Conservation (phyloP, 345 rosid genomes). For the Linum tenue region DNA sequence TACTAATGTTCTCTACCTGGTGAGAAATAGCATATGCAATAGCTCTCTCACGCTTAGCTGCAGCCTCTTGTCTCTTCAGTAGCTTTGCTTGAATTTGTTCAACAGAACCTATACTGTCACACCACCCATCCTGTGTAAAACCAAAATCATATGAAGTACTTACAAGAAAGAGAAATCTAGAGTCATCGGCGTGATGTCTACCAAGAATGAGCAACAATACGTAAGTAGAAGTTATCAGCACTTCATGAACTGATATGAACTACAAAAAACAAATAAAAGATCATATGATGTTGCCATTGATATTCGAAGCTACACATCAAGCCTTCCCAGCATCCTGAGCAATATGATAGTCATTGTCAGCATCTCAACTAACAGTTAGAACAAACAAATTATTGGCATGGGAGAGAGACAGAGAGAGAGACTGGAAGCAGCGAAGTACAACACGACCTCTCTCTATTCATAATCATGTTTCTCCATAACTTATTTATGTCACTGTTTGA, state of each 20-base stretch:
- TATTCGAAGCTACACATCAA: background rate
- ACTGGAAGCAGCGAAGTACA: too few relatives aligned
- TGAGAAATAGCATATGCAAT: constrained; percentile 98
- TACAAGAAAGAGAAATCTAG: constrained; percentile 11
- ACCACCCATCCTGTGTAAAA: constrained; percentile 82
- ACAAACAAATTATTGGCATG: background rate
- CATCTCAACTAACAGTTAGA: background rate
- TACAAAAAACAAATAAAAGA: background rate
- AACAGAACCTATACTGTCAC: constrained; percentile 91
- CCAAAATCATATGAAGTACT: constrained; percentile 9
- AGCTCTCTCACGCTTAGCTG: constrained; percentile 98
- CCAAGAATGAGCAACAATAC: too few relatives aligned
- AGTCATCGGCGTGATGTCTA: background rate
- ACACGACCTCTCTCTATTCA: too few relatives aligned
- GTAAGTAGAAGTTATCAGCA: background rate
- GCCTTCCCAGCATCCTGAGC: background rate
- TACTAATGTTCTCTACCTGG: constrained; percentile 43
- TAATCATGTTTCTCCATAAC: too few relatives aligned
- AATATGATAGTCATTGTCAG: background rate
- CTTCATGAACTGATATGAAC: background rate
- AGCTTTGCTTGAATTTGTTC: constrained; percentile 89
- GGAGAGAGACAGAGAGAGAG: background rate
- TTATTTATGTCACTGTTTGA: too few relatives aligned
- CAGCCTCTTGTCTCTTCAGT: constrained; percentile 94
- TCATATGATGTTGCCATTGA: background rate